Evolutionary conservation across 169 alveolate genomes (phyloP), one percentile per base, ranked within the genome.

Genomic region (Babesia bigemina): DNA sequence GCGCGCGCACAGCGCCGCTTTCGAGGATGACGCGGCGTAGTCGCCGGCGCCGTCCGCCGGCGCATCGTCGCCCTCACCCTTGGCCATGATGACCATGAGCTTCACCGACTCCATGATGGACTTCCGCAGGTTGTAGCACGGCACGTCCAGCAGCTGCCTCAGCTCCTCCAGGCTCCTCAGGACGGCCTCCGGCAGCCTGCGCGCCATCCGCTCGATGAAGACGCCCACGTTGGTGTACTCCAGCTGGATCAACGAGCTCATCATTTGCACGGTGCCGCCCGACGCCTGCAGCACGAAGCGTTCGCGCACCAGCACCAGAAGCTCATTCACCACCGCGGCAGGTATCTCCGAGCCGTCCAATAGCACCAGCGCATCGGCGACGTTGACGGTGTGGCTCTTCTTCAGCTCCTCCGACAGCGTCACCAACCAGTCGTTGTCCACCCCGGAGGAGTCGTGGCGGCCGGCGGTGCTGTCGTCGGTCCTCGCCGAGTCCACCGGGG

Each of bases 301-400:
- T 19, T 89, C 92, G 73, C 79, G 78, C 48, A 86, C 52, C 36
- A 59, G 47, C 36, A 66, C 58, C 26, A 82, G 53, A 29, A 86
- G 61, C 59, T 89, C 93, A 63, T 81, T 85, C 42, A 89, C 71
- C 21, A 89, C 63, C 24, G 66, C 63, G 50, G 24, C 50, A 42
- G 91, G 89, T 14, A 89, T 83, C 12, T 70, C 66, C 8, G 87
- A 65, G 42, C 83, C 88, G 61, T 62, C 70, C 33, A 83, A 72
- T 49, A 77, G 70, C 49, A 71, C 78, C 55, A 89, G 39, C 10
- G 87, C 86, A 60, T 89, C 93, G 44, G 87, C 88, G 22, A 89
- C 60, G 67, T 65, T 78, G 45, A 59, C 65, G 63, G 72, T 69
- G 45, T 83, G 74, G 21, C 82, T 67, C 56, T 89, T 89, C 59